A percentile compares a stretch with the other conserved stretches of the same genome.
Conservation (phyloP, 2,329 filamentous ascomycete species). For the Seiridium cupressi region DNA sequence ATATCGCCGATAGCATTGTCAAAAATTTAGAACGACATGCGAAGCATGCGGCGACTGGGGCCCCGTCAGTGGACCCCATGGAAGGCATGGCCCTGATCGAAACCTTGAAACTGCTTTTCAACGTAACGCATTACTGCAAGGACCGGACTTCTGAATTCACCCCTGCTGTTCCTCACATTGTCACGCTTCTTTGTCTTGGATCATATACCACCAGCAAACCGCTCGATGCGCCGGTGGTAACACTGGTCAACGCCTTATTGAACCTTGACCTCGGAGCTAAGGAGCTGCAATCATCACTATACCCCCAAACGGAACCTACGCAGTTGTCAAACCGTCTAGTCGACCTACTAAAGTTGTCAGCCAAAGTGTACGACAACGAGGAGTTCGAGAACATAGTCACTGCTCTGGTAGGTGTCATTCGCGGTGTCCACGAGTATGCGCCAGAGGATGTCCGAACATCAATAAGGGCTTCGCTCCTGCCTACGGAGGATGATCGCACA, state of each 20-base stretch:
- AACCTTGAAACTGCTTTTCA: slow-evolving; percentile 85
- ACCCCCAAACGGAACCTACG: slow-evolving; percentile 61
- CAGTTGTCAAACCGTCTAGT: slow-evolving; percentile 64
- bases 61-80: slow-evolving; percentile 51
- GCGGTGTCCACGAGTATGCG: slow-evolving; percentile 68
- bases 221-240: slow-evolving; percentile 68
- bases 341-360: slow-evolving; percentile 65
- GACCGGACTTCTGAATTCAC: slow-evolving; percentile 62
- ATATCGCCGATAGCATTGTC: slow-evolving; percentile 66
- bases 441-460: slow-evolving; percentile 59
- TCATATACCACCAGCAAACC: slow-evolving; percentile 61
- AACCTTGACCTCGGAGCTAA: slow-evolving; percentile 69
- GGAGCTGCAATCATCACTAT: slow-evolving; percentile 55
- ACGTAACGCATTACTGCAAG: slow-evolving; percentile 74
- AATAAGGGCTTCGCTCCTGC: slow-evolving; percentile 70
- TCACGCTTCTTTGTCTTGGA: slow-evolving; percentile 64
- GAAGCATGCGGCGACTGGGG: slow-evolving; percentile 33
- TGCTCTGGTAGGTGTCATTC: slow-evolving; percentile 72
- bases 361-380: slow-evolving; percentile 59
- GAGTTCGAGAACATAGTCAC: slow-evolving; percentile 72
- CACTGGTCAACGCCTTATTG: slow-evolving; percentile 76
- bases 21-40: slow-evolving; percentile 71
- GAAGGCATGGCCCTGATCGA: slow-evolving; percentile 79
- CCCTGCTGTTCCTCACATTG: slow-evolving; percentile 65
- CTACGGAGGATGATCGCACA: slow-evolving; percentile 72